Conservation (phyloP, 2,329 filamentous ascomycete species). For the Pseudogymnoascus sp. region DNA sequence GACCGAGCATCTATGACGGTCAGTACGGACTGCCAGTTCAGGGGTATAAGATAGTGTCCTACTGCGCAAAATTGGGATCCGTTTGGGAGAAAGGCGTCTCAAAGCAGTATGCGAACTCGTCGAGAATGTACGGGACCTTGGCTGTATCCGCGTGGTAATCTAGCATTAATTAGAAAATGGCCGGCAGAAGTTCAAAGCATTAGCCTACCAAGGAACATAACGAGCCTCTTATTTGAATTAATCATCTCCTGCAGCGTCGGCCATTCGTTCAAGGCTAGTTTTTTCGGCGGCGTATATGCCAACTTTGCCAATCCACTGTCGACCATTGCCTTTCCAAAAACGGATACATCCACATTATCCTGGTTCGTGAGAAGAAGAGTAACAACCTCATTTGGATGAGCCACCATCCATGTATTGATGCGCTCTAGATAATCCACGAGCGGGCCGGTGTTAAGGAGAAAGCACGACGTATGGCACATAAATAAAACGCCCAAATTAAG, state of each 20-base stretch:
- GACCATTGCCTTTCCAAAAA: slow-evolving; percentile 38
- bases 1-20: slow-evolving; percentile 48
- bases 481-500: slow-evolving; percentile 33
- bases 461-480: slow-evolving; percentile 52
- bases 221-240: slow-evolving; percentile 50
- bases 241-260: slow-evolving; percentile 65
- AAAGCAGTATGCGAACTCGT: slow-evolving; percentile 60
- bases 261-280: slow-evolving; percentile 47
- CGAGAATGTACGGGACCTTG: slow-evolving; percentile 53
- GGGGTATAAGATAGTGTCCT: not conserved
- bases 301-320: slow-evolving; percentile 21
- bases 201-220: slow-evolving; percentile 60
- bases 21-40: not conserved
- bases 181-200: not conserved
- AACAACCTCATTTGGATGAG: slow-evolving; percentile 52
- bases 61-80: slow-evolving; percentile 44
- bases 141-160: slow-evolving; percentile 50
- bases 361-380: slow-evolving; percentile 57
- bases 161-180: slow-evolving; percentile 29
- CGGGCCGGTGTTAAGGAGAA: slow-evolving; percentile 50
- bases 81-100: slow-evolving; percentile 65
- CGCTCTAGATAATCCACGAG: slow-evolving; percentile 47
- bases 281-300: slow-evolving; percentile 23
- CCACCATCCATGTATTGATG: slow-evolving; percentile 53
- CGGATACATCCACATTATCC: slow-evolving; percentile 46